Evolutionary conservation across 352 stramenopile species (phyloP).

Genomic region (Phytophthora agathidicida): DNA sequence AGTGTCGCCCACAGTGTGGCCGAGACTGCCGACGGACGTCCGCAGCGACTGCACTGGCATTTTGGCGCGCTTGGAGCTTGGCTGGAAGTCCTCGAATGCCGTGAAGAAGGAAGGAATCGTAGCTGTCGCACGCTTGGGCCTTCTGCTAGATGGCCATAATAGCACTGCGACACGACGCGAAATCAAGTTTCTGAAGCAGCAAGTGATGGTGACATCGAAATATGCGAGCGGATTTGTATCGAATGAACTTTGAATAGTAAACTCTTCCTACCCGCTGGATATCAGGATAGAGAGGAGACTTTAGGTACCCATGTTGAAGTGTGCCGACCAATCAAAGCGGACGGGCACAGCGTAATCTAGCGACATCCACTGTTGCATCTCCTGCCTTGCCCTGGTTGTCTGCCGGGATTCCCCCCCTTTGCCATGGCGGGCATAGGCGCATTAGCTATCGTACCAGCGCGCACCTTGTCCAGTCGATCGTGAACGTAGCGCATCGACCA

Average conservation of each 20-base stretch:
- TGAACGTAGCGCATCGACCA: not conserved
- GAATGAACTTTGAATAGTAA: not conserved
- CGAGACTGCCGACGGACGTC: conserved; percentile 22
- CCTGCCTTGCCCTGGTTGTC: too few species aligned
- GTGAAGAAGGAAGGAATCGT: not conserved
- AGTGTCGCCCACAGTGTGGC: conserved; percentile 15
- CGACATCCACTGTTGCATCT: too few species aligned
- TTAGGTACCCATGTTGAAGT: conserved; percentile 2
- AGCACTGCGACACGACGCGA: not conserved
- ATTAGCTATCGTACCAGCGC: not conserved
- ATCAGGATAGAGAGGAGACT: not conserved
- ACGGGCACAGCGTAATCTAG: conserved; percentile 7
- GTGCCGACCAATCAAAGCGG: not conserved
- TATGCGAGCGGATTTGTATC: not conserved
- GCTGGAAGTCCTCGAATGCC: conserved; percentile 15
- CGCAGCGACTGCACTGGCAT: conserved; percentile 18
- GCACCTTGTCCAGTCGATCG: not conserved
- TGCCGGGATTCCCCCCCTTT: too few species aligned
- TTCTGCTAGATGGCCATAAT: not conserved
- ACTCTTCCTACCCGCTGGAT: too few species aligned
- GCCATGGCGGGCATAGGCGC: too few species aligned
- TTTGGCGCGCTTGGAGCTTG: not conserved
- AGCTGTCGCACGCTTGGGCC: conserved; percentile 24
- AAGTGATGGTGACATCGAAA: not conserved
- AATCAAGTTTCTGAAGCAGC: conserved; percentile 21